A percentile compares a stretch with the other conserved stretches of the same genome.
These are phyloP conservation scores for Castanea sativa DNA, from an alignment of 306 rosid genomes.

Conservation along the genomic window DNA sequence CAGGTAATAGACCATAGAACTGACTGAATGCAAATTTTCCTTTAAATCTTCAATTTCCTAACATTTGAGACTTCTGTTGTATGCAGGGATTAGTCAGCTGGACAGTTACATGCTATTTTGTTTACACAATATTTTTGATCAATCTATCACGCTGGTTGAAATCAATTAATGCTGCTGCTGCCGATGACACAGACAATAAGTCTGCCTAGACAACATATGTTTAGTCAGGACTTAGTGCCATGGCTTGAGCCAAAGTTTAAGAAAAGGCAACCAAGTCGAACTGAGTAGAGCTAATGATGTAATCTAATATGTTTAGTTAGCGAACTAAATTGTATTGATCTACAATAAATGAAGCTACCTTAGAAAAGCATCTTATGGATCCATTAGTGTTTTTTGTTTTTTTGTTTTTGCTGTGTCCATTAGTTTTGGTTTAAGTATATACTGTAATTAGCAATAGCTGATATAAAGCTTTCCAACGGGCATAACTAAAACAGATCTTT, in stretches of 20 bases:
- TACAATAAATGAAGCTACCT: no score
- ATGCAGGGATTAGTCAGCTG: conserved; percentile 53
- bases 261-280: not conserved
- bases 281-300: not conserved
- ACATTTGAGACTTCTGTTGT: not conserved
- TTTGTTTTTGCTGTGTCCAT: no score
- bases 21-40: not conserved
- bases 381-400: no score
- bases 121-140: conserved; percentile 37
- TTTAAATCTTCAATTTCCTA: not conserved
- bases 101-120: conserved; percentile 53
- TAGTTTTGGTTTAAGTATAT: no score
- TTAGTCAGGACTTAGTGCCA: not conserved
- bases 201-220: not conserved
- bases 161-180: conserved; percentile 10
- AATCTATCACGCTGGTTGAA: conserved; percentile 42
- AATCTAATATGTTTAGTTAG: not conserved
- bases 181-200: not conserved
- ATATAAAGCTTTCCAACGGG: not conserved
- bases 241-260: not conserved
- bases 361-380: no score
- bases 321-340: no score
- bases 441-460: not conserved
- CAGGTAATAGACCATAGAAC: conserved; percentile 29
- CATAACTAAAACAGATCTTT: not conserved